phyloP scores from a whole-genome alignment of 1,284 basidiomycete species.

The Cerioporus squamosus region DNA sequence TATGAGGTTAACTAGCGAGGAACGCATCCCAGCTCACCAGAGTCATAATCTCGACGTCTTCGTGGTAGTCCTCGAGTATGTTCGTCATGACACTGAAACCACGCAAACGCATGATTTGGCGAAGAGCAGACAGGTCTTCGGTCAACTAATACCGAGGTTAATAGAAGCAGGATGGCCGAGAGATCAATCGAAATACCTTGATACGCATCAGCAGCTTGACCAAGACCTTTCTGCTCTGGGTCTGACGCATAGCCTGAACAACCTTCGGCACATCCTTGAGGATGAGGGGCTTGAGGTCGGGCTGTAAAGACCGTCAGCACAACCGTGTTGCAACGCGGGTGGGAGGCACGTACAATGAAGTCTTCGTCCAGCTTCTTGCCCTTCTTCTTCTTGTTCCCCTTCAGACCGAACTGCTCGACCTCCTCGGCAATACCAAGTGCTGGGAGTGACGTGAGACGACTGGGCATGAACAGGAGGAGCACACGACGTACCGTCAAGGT shows the following conservation, averaged over 20 bases:
- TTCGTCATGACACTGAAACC: conserved; percentile 94
- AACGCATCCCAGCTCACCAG: conserved; percentile 50
- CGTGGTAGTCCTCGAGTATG: conserved; percentile 79
- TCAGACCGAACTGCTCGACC: conserved; percentile 79
- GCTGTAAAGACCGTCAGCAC: conserved; percentile 41
- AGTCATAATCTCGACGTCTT: conserved; percentile 74
- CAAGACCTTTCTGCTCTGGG: conserved; percentile 84
- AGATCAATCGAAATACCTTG: conserved; percentile 52
- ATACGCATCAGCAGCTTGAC: conserved; percentile 87
- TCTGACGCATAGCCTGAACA: conserved; percentile 90
- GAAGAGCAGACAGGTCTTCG: conserved; percentile 77
- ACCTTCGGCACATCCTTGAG: conserved; percentile 89
- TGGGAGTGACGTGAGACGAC: conserved; percentile 34
- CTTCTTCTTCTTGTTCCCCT: conserved; percentile 91
- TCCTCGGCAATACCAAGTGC: conserved; percentile 97
- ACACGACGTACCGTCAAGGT: conserved; percentile 81
- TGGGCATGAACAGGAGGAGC: neutral
- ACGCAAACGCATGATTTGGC: conserved; percentile 91
- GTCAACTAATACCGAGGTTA: conserved; percentile 65
- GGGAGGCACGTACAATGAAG: conserved; percentile 66
- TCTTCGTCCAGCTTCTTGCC: conserved; percentile 94
- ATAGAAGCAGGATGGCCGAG: neutral
- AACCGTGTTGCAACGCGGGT: neutral
- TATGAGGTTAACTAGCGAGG: neutral
- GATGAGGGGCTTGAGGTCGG: conserved; percentile 74